These are phyloP conservation scores for Trichosporon sp. DNA, from an alignment of 1,284 basidiomycete species.

Conservation along the genomic window DNA sequence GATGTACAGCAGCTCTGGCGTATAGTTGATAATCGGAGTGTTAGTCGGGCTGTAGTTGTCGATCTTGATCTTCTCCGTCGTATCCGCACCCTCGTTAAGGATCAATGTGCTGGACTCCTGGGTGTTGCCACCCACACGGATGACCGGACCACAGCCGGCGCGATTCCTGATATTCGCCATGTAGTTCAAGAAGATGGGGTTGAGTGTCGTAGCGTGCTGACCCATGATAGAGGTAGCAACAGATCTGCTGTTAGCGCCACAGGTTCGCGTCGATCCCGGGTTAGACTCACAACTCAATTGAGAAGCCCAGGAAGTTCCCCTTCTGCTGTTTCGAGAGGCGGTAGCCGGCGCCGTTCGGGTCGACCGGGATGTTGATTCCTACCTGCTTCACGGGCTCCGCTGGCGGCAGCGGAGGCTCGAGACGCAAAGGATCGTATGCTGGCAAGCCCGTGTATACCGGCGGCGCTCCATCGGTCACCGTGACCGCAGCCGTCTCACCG, in stretches of 20 bases:
- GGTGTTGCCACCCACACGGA: constrained; percentile 72
- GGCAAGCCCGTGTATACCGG: constrained; percentile 34
- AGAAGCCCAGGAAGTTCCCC: constrained; percentile 65
- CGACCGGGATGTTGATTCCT: constrained; percentile 26
- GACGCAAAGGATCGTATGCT: constrained; percentile 39
- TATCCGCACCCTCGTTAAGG: constrained; percentile 50
- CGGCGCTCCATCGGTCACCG: background rate
- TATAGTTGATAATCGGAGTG: constrained; percentile 60
- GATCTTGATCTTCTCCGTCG: constrained; percentile 48
- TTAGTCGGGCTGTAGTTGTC: constrained; percentile 29
- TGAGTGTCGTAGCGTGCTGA: constrained; percentile 44
- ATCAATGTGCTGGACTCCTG: constrained; percentile 61
- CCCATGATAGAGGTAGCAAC: constrained; percentile 62
- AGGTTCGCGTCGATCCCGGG: background rate
- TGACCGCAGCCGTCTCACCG: background rate
- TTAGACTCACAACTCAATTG: constrained; percentile 59
- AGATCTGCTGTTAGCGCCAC: constrained; percentile 24
- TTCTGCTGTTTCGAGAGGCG: constrained; percentile 53
- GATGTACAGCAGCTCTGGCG: constrained; percentile 58
- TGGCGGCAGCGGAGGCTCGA: constrained; percentile 37
- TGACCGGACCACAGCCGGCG: constrained; percentile 58
- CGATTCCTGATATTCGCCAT: constrained; percentile 59
- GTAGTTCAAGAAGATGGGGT: constrained; percentile 66
- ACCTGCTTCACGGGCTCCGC: constrained; percentile 28
- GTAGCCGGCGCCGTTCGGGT: constrained; percentile 19